phyloP scores from a whole-genome alignment of 805 yeast genomes.

The Kluyveromyces starmeri region DNA sequence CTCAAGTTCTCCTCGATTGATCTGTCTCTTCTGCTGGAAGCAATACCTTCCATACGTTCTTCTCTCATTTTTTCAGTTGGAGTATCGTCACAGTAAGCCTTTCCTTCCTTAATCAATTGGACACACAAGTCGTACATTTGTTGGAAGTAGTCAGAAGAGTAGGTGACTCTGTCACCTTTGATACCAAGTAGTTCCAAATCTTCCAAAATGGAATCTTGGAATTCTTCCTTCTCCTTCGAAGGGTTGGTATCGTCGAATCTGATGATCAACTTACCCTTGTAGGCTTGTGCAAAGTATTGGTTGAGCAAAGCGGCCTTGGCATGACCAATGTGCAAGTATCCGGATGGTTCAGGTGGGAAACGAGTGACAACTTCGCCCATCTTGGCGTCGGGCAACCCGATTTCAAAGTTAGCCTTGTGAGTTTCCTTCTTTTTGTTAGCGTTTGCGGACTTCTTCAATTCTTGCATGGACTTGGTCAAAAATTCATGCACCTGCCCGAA shows the following conservation, averaged over 20 bases:
- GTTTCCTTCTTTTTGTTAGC: constrained; percentile 67
- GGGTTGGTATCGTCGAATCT: constrained; percentile 99
- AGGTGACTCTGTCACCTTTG: constrained; percentile 81
- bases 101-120: constrained; percentile 85
- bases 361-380: constrained; percentile 96
- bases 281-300: constrained; percentile 91
- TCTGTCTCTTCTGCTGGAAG: constrained; percentile 87
- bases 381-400: constrained; percentile 83
- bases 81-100: constrained; percentile 97
- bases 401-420: constrained; percentile 92
- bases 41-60: constrained; percentile 96
- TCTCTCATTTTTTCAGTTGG: constrained; percentile 93
- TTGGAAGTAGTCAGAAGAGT: constrained; percentile 90
- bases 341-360: constrained; percentile 99
- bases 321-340: constrained; percentile 95
- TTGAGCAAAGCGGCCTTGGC: constrained; percentile 97
- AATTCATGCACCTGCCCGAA: constrained; percentile 65
- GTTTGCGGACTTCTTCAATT: constrained; percentile 62
- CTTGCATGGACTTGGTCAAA: constrained; percentile 60
- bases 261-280: constrained; percentile 92
- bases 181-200: constrained; percentile 87
- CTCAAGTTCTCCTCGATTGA: constrained; percentile 83
- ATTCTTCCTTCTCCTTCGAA: constrained; percentile 89
- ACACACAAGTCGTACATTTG: constrained; percentile 82
- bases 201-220: constrained; percentile 87